Evolutionary conservation across 2,329 filamentous ascomycete genomes (phyloP).

Genomic region (Penicillium sp.): DNA sequence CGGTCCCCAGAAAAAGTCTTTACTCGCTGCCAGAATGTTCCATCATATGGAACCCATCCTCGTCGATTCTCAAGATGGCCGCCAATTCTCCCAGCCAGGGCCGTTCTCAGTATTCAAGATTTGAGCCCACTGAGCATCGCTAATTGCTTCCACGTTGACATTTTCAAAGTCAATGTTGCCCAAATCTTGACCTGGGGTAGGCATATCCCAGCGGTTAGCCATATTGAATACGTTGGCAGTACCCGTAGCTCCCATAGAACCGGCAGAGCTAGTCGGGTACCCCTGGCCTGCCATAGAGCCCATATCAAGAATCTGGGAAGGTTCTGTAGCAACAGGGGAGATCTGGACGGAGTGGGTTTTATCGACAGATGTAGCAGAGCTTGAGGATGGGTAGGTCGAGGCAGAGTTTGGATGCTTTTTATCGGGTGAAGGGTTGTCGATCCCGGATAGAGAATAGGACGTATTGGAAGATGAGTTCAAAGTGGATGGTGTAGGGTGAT

Average conservation of each 20-base stretch:
- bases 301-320: conserved; percentile 26
- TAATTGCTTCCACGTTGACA: conserved; percentile 36
- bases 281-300: conserved; percentile 25
- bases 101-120: conserved; percentile 32
- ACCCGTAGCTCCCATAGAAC: conserved; percentile 26
- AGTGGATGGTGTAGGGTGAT: conserved; percentile 45
- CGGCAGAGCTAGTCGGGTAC: conserved; percentile 24
- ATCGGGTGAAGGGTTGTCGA: conserved; percentile 37
- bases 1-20: background rate
- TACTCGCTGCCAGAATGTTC: background rate
- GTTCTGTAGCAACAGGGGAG: conserved; percentile 23
- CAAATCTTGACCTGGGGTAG: conserved; percentile 21
- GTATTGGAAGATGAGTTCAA: conserved; percentile 47
- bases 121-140: conserved; percentile 46
- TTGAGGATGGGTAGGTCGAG: conserved; percentile 18
- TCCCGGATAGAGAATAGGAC: conserved; percentile 40
- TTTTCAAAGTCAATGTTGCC: conserved; percentile 29
- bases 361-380: conserved; percentile 23
- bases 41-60: background rate
- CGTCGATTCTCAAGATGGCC: conserved; percentile 24
- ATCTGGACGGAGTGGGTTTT: conserved; percentile 24
- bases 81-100: conserved; percentile 40
- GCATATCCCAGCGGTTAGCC: conserved; percentile 41
- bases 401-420: conserved; percentile 32
- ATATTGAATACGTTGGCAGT: conserved; percentile 36